Conservation (phyloP, 2,329 filamentous ascomycete species). For the Calonectria naviculata region DNA sequence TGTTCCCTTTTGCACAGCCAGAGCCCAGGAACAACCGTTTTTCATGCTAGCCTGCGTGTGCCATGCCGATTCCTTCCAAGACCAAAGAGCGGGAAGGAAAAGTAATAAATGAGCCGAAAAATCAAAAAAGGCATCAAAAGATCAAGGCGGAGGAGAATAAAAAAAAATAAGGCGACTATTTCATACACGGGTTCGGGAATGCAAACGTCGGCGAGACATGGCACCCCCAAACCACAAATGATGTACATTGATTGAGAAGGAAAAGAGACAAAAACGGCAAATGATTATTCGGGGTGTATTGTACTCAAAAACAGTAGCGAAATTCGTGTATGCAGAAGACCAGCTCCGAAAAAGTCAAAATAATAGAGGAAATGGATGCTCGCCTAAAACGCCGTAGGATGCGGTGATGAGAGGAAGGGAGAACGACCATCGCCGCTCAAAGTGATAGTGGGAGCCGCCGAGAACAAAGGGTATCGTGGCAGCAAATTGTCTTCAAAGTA, state of each 20-base stretch:
- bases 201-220: neutral
- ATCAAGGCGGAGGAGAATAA: neutral
- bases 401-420: slow-evolving; percentile 8
- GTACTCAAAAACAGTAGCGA: slow-evolving; percentile 16
- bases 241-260: slow-evolving; percentile 2
- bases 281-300: slow-evolving; percentile 9
- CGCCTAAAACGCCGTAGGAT: slow-evolving; percentile 22
- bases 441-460: slow-evolving; percentile 11
- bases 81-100: neutral
- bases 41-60: slow-evolving; percentile 1
- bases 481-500: slow-evolving; percentile 27
- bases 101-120: neutral
- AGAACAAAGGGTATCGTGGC: slow-evolving; percentile 36
- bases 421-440: neutral
- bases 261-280: neutral
- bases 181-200: slow-evolving; percentile 1
- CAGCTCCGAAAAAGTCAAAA: slow-evolving; percentile 1
- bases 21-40: slow-evolving; percentile 12
- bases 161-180: slow-evolving; percentile 2
- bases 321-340: slow-evolving; percentile 12
- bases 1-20: slow-evolving; percentile 2
- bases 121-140: no score
- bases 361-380: slow-evolving; percentile 3
- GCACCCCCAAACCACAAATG: slow-evolving; percentile 5
- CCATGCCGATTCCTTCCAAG: slow-evolving; percentile 1